Conservation (phyloP, 306 rosid species). For the Cicer bijugum region DNA sequence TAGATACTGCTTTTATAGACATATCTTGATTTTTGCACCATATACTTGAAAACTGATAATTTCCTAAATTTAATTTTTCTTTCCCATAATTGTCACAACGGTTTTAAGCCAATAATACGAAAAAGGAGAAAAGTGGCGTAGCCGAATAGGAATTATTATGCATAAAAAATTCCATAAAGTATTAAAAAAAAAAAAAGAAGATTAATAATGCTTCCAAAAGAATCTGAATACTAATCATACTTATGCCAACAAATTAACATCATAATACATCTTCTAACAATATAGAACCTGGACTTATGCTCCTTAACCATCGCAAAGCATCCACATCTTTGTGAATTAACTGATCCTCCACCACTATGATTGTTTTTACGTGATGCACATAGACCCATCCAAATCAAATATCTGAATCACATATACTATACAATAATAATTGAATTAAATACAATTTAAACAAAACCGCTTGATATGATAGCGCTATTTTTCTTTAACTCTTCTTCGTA, state of each 20-base stretch:
- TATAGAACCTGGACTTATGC: conserved; percentile 51
- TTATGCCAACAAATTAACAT: conserved; percentile 54
- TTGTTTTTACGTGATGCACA: conserved; percentile 39
- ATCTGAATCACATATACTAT: neutral
- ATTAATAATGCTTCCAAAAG: neutral
- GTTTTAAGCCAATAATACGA: neutral
- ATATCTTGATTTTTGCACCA: too few species aligned
- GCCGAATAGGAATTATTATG: neutral
- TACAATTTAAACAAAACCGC: neutral
- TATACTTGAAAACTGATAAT: neutral
- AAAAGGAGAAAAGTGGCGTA: neutral
- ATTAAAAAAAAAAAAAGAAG: neutral
- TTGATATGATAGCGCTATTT: neutral
- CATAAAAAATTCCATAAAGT: neutral
- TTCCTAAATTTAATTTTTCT: neutral
- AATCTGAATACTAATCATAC: conserved; percentile 45
- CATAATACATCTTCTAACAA: conserved; percentile 49
- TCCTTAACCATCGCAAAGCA: conserved; percentile 47
- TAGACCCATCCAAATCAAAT: conserved; percentile 49
- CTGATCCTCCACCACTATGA: conserved; percentile 23
- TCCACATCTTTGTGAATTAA: conserved; percentile 35
- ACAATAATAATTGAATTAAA: neutral
- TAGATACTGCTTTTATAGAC: neutral
- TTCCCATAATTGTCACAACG: neutral
- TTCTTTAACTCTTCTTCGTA: conserved; percentile 9